Evolutionary conservation across 768 basidiomycete genomes (phyloP).

Genomic region (Boletus edulis): DNA sequence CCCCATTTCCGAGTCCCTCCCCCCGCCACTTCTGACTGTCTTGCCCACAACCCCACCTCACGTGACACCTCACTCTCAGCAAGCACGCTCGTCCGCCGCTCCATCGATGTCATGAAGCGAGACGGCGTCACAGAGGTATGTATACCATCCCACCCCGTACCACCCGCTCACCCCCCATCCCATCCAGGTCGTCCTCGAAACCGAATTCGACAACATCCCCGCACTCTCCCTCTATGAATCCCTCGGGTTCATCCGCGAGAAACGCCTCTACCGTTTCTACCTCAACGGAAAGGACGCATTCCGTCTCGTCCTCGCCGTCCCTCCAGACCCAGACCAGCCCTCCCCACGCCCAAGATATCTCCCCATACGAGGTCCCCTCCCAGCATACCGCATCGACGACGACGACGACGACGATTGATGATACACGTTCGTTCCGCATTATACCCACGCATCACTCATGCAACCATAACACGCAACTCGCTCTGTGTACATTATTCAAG

Average conservation of each 20-base stretch:
- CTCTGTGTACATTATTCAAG: slow-evolving; percentile 7
- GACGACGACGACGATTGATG: slow-evolving; percentile 25
- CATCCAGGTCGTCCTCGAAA: slow-evolving; percentile 85
- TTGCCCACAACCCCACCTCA: slow-evolving; percentile 2
- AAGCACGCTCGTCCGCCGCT: slow-evolving; percentile 77
- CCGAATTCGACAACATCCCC: slow-evolving; percentile 89
- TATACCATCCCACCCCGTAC: slow-evolving; percentile 3
- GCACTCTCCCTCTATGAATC: slow-evolving; percentile 88
- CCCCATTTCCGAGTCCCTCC: background rate
- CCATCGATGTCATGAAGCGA: slow-evolving; percentile 80
- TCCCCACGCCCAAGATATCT: slow-evolving; percentile 7
- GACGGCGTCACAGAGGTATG: slow-evolving; percentile 84
- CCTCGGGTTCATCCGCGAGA: slow-evolving; percentile 94
- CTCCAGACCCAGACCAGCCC: slow-evolving; percentile 32
- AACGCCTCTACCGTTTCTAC: slow-evolving; percentile 92
- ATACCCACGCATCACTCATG: slow-evolving; percentile 12
- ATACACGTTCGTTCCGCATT: background rate
- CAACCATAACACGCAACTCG: background rate
- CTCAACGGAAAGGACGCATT: slow-evolving; percentile 97
- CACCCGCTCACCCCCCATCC: background rate
- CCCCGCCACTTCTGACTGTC: background rate
- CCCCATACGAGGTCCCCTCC: slow-evolving; percentile 16
- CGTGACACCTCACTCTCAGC: slow-evolving; percentile 45
- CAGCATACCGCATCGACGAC: slow-evolving; percentile 22
- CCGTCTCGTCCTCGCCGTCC: slow-evolving; percentile 67